Percentiles rank a stretch among this genome's conserved stretches.
These are phyloP conservation scores for Effrenium voratum DNA, from an alignment of 73 alveolate species.

Conservation along the genomic window DNA sequence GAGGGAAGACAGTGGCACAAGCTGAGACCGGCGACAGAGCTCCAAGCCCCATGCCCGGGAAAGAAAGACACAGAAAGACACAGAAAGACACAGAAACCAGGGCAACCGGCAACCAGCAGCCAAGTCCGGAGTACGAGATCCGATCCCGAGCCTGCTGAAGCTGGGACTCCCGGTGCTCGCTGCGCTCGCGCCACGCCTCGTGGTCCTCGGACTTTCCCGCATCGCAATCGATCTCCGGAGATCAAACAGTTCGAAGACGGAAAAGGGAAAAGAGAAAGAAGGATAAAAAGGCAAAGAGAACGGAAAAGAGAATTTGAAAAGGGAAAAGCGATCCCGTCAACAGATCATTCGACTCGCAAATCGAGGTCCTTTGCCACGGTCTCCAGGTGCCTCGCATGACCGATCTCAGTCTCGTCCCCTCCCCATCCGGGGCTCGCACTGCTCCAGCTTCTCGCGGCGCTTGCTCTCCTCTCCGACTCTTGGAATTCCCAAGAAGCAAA, in stretches of 20 bases:
- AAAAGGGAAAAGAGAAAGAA: too few relatives aligned
- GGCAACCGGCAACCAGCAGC: neutral
- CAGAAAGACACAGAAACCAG: neutral
- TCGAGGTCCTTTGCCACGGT: conserved; percentile 30
- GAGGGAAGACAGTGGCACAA: neutral
- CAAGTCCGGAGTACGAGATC: neutral
- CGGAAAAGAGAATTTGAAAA: too few relatives aligned
- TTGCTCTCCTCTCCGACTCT: conserved; percentile 13
- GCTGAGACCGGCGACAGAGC: neutral
- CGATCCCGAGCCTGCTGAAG: neutral
- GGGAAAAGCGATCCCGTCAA: too few relatives aligned
- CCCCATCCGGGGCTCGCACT: neutral
- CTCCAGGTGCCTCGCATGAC: neutral
- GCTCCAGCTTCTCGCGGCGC: neutral
- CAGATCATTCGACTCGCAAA: too few relatives aligned
- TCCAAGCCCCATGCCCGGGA: neutral
- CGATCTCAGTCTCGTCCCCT: neutral
- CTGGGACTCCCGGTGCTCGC: conserved; percentile 6
- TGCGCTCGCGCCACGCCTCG: conserved; percentile 23
- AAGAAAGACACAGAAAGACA: neutral
- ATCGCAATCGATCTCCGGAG: too few relatives aligned
- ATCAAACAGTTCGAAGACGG: too few relatives aligned
- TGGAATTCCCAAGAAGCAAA: too few relatives aligned
- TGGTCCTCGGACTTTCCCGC: neutral
- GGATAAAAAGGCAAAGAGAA: too few relatives aligned